These are phyloP conservation scores for Salix udensis DNA, from an alignment of 345 rosid species.

Conservation along the genomic window DNA sequence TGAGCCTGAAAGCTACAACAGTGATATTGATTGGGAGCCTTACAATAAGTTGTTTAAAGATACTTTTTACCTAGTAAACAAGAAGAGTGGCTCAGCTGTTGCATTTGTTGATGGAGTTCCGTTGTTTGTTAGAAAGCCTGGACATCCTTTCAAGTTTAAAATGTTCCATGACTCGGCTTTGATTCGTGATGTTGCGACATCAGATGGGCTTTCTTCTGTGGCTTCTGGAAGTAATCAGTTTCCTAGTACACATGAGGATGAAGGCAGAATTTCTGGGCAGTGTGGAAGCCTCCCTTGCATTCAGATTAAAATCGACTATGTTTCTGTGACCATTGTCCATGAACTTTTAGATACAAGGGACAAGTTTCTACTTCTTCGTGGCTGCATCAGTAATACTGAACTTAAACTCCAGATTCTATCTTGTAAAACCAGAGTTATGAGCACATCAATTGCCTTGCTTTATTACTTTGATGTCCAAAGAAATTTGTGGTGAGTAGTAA, in stretches of 20 bases:
- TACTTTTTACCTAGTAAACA: conserved; percentile 71
- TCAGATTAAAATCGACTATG: conserved; percentile 44
- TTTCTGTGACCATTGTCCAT: conserved; percentile 66
- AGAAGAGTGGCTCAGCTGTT: conserved; percentile 75
- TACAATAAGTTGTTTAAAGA: conserved; percentile 50
- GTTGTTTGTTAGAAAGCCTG: conserved; percentile 83
- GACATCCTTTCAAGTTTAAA: conserved; percentile 89
- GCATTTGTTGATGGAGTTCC: conserved; percentile 74
- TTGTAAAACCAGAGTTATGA: conserved; percentile 61
- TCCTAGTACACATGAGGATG: conserved; percentile 28
- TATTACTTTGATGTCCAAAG: conserved; percentile 67
- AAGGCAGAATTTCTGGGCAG: conserved; percentile 36
- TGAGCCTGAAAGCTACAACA: conserved; percentile 49
- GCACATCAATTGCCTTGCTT: conserved; percentile 41
- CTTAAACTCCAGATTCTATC: conserved; percentile 56
- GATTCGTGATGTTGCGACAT: conserved; percentile 26
- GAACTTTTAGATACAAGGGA: conserved; percentile 68
- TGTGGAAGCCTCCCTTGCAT: conserved; percentile 48
- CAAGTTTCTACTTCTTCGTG: conserved; percentile 63
- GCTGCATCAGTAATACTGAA: conserved; percentile 44
- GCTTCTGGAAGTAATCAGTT: conserved; percentile 21
- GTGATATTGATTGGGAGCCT: conserved; percentile 63
- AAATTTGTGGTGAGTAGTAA: conserved; percentile 58
- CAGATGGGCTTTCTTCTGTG: conserved; percentile 25
- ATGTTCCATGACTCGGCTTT: conserved; percentile 42